Evolutionary conservation across 2,329 filamentous ascomycete genomes (phyloP), one percentile per base, ranked within the genome.

Genomic region (Beauveria pseudobassiana): DNA sequence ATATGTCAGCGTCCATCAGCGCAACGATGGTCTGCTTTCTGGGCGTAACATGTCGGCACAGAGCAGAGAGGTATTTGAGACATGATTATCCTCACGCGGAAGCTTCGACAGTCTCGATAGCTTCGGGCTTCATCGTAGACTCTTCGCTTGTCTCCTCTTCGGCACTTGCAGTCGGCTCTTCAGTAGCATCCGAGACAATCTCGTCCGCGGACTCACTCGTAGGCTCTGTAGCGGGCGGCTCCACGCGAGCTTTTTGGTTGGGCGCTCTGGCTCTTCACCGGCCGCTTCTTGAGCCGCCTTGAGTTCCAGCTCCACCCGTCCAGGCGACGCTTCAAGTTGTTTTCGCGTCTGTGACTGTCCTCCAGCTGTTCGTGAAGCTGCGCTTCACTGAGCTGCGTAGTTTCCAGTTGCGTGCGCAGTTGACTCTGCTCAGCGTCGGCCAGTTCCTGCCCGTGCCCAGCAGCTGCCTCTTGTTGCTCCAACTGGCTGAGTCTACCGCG

Each of bases 281-380:
- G 63, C 28, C 8, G 64, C 62, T 2, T 64, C 68, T 49, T 67
- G 65, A 0, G 65, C 65, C 7, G 68, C 75, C 58, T 77, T 78
- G 1, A 82, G 71, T 71, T 85, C 83, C 43, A 82, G 80, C 70
- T 93, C 89, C 49, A 92, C 67, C 96, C 90, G 62, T 90, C 88
- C n/a, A 96, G 78, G 56, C 89, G 86, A 56, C 89, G 83, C 76
- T 96, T 96, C 43, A 96, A 80, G 62, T 87, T 89, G 63, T 91
- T 90, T 73, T 96, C 92, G 42, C 91, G 83, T 57, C 85, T 83
- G 68, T 92, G 87, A 52, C 87, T 86, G 57, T 93, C 89, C 38
- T 96, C 90, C 1, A 93, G 80, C 65, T 88, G 87, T 40, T 80
- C 77, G 63, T 82, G 81, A 52, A 89, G 73, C 51, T 79, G 77